Base-by-base conservation (phyloP, 805 yeast species). In the Starmerella stigmatis region DNA sequence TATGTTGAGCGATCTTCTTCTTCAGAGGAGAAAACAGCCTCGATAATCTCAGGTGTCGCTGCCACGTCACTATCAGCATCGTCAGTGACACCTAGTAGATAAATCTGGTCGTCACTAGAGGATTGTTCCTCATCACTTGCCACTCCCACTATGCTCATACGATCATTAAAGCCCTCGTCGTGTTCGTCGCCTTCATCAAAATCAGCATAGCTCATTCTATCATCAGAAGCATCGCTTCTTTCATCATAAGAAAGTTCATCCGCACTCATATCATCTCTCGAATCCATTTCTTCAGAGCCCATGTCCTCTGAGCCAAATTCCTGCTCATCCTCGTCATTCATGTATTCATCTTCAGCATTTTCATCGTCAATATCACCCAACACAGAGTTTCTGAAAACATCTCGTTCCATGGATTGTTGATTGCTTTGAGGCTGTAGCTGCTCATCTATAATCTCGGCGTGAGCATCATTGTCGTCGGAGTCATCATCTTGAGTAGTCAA, bases 371-470 rank as follows among this genome's bases (percentile, higher is more conserved):
- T 63, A 29, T 57, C 88, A 1, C 96, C 96, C 32, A 89, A 68
- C 0, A 96, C 84, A 0, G 96, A 88, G 59, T 92, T 88, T 31
- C 81, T 69, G 62, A 89, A 78, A 57, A 88, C 67, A 60, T 88
- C 40, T 2, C 49, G 36, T 2, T 23, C 43, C 3, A 41, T 17
- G 3, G 45, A 16, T 9, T 30, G 31, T 20, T 16, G 48, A 21
- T 43, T 46, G 3, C 28, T 30, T 4, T 3, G 7, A n/a, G 38
- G 23, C 5, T 31, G 16, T 2, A 27, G 37, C 12, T 28, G 25
- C 4, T 7, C 42, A n/a, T 15, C 17, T 2, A 11, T 9, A 0
- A 8, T 35, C 9, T 44, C 47, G 13, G 35, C 30, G 1, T 34
- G 22, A 12, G 37, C 32, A 3, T 47, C 45, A 13, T 41, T 35